phyloP scores from a whole-genome alignment of 805 yeast genomes.

The Candida easanensis region DNA sequence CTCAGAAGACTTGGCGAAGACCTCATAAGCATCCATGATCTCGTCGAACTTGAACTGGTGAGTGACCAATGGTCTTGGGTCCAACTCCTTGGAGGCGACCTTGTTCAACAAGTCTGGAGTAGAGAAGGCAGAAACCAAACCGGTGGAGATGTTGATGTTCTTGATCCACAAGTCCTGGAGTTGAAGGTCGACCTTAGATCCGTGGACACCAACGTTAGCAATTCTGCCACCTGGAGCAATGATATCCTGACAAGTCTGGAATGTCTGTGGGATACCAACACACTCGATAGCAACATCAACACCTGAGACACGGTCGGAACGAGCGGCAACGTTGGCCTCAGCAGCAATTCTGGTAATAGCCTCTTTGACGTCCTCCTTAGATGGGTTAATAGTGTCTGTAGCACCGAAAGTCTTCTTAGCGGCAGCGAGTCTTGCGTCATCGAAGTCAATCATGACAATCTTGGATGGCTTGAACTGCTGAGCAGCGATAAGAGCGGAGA shows the following conservation, averaged over 20 bases:
- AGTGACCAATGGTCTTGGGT: conserved; percentile 52
- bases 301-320: conserved; percentile 36
- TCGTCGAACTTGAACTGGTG: conserved; percentile 54
- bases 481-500: conserved; percentile 57
- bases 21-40: conserved; percentile 56
- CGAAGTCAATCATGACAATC: conserved; percentile 56
- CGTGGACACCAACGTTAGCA: conserved; percentile 63
- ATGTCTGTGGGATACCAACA: conserved; percentile 63
- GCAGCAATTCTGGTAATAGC: conserved; percentile 33
- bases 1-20: conserved; percentile 46
- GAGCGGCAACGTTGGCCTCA: conserved; percentile 19
- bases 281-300: conserved; percentile 65
- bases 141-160: conserved; percentile 43
- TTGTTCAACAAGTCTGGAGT: conserved; percentile 38
- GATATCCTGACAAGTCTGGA: conserved; percentile 54
- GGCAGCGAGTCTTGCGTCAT: conserved; percentile 54
- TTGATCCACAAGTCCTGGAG: conserved; percentile 46
- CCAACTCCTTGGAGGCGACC: no score
- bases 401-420: conserved; percentile 60
- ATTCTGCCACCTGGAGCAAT: conserved; percentile 59
- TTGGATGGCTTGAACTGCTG: conserved; percentile 51
- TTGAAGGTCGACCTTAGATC: conserved; percentile 38
- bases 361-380: conserved; percentile 39
- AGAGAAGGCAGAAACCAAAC: conserved; percentile 47
- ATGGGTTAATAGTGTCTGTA: conserved; percentile 52